Base-by-base conservation (phyloP, 2,329 filamentous ascomycete species). In the Calcarisporium arbuscula region DNA sequence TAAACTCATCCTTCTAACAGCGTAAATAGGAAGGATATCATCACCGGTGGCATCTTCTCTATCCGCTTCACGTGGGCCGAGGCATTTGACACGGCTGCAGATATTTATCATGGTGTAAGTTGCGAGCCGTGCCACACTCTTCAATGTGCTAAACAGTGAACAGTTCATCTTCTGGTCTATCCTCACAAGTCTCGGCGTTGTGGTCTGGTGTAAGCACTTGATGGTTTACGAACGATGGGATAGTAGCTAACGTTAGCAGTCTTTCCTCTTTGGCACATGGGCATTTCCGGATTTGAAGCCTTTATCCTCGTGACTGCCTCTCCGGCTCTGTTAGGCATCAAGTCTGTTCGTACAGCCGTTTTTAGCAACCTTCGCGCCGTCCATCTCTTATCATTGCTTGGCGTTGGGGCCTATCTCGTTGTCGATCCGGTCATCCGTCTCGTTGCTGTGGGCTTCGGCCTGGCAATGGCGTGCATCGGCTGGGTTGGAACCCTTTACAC, bases 231-330 rank as follows among this genome's bases (percentile, higher is more conserved):
- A n/a, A n/a, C n/a, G n/a, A n/a, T n/a, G n/a, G n/a, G n/a, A n/a
- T n/a, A n/a, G n/a, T n/a, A n/a, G n/a, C n/a, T n/a, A n/a, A n/a
- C n/a, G n/a, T n/a, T n/a, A n/a, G 26, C 32, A 87, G 83, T 94
- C 61, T 98, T 98, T 57, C 92, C 92, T 11, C 75, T 98, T 9
- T 98, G 92, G 92, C 80, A 95, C 58, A 98, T 98, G 92, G 92
- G 92, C 19, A 94, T 98, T 41, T 96, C 90, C 5, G 92, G 92
- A 43, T 98, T 92, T 54, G 92, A 98, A 62, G 82, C 80, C 28
- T 71, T 94, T 46, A 81, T 98, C 52, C 82, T 96, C 78, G 77
- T 74, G 32, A 90, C 86, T 4, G 60, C 90, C 33, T 85, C 89
- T 5, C 92, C 92, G 0, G 68, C 89, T 25, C 59, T 96, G 15